Percentiles rank a stretch among this genome's conserved stretches.
phyloP scores from a whole-genome alignment of 352 stramenopile species.

The Globisporangium parvum region DNA sequence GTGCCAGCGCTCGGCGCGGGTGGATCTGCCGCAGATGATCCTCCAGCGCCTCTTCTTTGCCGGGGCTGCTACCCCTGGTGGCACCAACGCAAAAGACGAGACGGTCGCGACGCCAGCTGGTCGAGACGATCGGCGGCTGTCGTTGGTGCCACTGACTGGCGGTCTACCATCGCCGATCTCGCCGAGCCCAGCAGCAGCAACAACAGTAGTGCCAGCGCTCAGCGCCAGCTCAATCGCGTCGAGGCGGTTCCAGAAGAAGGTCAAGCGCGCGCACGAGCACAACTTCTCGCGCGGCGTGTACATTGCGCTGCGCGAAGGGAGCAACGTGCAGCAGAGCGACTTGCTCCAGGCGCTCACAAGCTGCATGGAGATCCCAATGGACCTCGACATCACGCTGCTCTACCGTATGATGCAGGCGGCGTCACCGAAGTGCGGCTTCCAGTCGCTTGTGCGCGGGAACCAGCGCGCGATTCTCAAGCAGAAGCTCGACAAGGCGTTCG shows the following conservation, averaged over 20 bases:
- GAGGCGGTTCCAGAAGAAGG: conserved; percentile 66
- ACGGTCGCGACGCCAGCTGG: background rate
- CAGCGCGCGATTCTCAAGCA: conserved; percentile 46
- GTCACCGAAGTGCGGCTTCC: conserved; percentile 8
- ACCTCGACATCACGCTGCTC: conserved; percentile 84
- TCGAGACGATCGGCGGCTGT: background rate
- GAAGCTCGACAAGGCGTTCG: conserved; percentile 65
- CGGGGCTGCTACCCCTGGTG: conserved; percentile 5
- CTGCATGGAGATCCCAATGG: conserved; percentile 77
- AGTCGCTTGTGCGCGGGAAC: conserved; percentile 36
- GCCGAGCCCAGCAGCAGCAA: conserved; percentile 4
- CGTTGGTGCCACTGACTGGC: conserved; percentile 8
- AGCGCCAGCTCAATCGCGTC: conserved; percentile 28
- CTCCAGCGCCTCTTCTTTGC: conserved; percentile 17
- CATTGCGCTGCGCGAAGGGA: conserved; percentile 66
- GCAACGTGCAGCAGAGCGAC: conserved; percentile 75
- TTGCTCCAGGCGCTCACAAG: conserved; percentile 82
- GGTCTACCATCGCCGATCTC: conserved; percentile 1
- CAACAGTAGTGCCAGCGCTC: conserved; percentile 1
- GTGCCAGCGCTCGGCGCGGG: conserved; percentile 17
- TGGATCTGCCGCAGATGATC: conserved; percentile 39
- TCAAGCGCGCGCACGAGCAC: conserved; percentile 82
- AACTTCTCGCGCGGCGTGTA: conserved; percentile 88
- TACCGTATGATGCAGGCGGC: conserved; percentile 75
- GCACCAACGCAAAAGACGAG: background rate